Percentiles rank a stretch among this genome's conserved stretches.
phyloP scores from a whole-genome alignment of 495 filamentous ascomycete species.

The Rhypophila decipiens region DNA sequence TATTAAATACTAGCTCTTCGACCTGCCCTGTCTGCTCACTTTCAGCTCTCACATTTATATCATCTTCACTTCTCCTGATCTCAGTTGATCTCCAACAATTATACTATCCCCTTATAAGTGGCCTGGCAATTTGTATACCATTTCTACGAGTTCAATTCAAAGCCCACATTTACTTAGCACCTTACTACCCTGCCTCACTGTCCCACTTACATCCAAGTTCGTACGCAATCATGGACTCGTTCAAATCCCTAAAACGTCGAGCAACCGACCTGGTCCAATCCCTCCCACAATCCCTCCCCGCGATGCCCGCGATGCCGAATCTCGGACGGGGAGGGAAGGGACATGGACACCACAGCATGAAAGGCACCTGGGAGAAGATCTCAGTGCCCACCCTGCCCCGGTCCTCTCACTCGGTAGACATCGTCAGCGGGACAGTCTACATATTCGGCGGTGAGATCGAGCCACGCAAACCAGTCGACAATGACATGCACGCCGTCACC shows the following conservation, averaged over 20 bases:
- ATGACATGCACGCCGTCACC: constrained; percentile 61
- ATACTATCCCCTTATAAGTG: no score
- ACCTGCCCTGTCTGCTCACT: no score
- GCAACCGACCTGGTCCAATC: constrained; percentile 37
- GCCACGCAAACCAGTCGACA: constrained; percentile 53
- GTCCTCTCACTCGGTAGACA: constrained; percentile 62
- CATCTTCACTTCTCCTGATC: no score
- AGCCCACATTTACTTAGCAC: no score
- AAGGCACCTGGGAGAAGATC: constrained; percentile 55
- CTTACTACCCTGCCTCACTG: no score
- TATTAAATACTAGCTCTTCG: no score
- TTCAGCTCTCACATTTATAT: no score
- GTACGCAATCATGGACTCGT: constrained; percentile 46
- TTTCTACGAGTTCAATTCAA: no score
- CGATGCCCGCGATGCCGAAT: constrained; percentile 10
- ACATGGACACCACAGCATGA: constrained; percentile 27
- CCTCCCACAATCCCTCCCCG: constrained; percentile 25
- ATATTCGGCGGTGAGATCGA: constrained; percentile 58
- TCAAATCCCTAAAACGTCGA: constrained; percentile 37
- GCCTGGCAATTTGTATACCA: no score
- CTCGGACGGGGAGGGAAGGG: constrained; percentile 8
- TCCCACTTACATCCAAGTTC: no score
- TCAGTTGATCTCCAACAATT: no score
- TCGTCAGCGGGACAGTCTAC: constrained; percentile 61
- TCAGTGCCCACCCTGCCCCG: constrained; percentile 49